Percentiles rank a stretch among this genome's conserved stretches.
phyloP scores from a whole-genome alignment of 1,284 basidiomycete species.

The Trametes polyzona region DNA sequence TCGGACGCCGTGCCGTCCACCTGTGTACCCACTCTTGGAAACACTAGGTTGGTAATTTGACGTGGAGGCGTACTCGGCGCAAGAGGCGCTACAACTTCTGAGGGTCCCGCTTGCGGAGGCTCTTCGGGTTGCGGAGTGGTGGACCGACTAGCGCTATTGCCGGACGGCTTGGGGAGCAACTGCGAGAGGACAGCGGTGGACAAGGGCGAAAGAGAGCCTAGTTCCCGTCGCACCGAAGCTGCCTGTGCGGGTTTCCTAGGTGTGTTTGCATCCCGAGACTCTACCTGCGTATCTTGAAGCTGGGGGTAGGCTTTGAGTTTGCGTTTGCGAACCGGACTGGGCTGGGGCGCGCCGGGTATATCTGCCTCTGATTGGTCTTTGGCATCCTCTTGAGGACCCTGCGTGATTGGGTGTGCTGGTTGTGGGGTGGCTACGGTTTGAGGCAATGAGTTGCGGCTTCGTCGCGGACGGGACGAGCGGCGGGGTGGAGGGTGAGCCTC shows the following conservation, averaged over 20 bases:
- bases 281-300: background rate
- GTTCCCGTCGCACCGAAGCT: conserved; percentile 9
- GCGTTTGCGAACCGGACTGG: conserved; percentile 17
- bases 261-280: background rate
- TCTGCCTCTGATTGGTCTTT: conserved; percentile 4
- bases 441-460: conserved; percentile 21
- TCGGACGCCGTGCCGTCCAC: background rate
- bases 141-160: conserved; percentile 13
- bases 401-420: background rate
- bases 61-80: conserved; percentile 16
- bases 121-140: conserved; percentile 10
- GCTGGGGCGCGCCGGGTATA: background rate
- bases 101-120: background rate
- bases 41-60: conserved; percentile 12
- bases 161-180: conserved; percentile 28
- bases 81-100: background rate
- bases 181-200: conserved; percentile 39
- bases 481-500: conserved; percentile 15
- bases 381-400: conserved; percentile 8
- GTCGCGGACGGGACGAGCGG: conserved; percentile 25
- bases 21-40: conserved; percentile 15
- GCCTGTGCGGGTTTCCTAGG: conserved; percentile 10
- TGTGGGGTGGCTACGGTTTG: conserved; percentile 11
- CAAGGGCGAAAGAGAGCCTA: conserved; percentile 42
- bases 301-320: conserved; percentile 7